These are phyloP conservation scores for Phytophthora rubi DNA, from an alignment of 352 stramenopile species.

Conservation along the genomic window DNA sequence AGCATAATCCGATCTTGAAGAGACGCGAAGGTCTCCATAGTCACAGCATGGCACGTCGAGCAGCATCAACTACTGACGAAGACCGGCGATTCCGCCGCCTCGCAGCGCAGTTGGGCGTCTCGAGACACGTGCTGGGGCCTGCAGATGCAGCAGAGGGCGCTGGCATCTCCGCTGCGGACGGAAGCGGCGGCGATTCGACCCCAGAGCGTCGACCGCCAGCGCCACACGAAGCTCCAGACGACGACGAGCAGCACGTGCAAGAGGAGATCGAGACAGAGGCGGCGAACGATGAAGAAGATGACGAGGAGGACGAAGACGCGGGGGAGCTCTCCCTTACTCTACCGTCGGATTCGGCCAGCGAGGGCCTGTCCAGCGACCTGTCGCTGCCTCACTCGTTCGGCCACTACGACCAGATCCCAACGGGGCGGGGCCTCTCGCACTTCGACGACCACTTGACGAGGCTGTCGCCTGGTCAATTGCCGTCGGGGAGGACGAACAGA, in stretches of 20 bases:
- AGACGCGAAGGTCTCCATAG: constrained; percentile 4
- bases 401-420: constrained; percentile 50
- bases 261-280: constrained; percentile 26
- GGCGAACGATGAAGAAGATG: constrained; percentile 1
- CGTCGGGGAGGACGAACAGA: constrained; percentile 17
- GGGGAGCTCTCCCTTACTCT: constrained; percentile 45
- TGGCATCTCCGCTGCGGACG: neutral
- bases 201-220: constrained; percentile 3
- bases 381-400: constrained; percentile 76
- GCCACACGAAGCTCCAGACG: neutral
- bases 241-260: constrained; percentile 29
- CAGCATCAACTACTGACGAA: constrained; percentile 17
- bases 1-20: constrained; percentile 27
- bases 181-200: constrained; percentile 2
- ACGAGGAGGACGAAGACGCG: constrained; percentile 26
- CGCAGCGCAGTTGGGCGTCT: constrained; percentile 64
- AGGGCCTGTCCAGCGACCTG: constrained; percentile 75
- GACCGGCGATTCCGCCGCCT: constrained; percentile 49
- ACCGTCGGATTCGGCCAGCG: constrained; percentile 61
- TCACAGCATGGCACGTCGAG: constrained; percentile 18
- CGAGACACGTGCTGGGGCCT: constrained; percentile 39
- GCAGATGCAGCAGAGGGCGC: constrained; percentile 17
- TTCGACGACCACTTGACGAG: constrained; percentile 67
- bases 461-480: constrained; percentile 9
- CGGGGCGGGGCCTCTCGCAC: constrained; percentile 40